Conservation (phyloP, 371 early-diverging fungal species). For the Circinella minor region DNA sequence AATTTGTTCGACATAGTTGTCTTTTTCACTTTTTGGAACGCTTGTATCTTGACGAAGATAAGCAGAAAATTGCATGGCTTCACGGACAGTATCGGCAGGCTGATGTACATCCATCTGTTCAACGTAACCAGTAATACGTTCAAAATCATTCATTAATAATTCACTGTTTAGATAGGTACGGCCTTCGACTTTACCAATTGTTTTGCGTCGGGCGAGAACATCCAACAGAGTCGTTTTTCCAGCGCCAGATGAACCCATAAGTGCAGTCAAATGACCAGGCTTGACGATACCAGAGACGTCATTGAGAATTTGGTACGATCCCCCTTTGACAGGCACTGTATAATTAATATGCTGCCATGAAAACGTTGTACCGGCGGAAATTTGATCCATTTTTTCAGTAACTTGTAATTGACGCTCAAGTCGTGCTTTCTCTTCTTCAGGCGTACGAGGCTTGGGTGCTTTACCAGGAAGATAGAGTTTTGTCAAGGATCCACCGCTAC, state of each 20-base stretch:
- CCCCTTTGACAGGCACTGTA: constrained; percentile 53
- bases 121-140: constrained; percentile 72
- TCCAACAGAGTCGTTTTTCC: constrained; percentile 88
- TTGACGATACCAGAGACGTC: constrained; percentile 57
- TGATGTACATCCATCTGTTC: constrained; percentile 81
- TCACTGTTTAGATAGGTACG: constrained; percentile 61
- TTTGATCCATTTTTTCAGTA: constrained; percentile 25
- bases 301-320: constrained; percentile 44
- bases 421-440: constrained; percentile 25
- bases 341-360: constrained; percentile 56
- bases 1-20: constrained; percentile 64
- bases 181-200: constrained; percentile 72
- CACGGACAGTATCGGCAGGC: constrained; percentile 59
- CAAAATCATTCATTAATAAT: constrained; percentile 49
- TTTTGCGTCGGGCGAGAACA: constrained; percentile 75
- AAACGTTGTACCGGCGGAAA: constrained; percentile 43
- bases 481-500: constrained; percentile 49
- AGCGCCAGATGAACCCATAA: constrained; percentile 84
- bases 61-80: constrained; percentile 70
- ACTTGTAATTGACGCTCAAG: constrained; percentile 15
- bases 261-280: constrained; percentile 72
- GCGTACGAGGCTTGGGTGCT: constrained; percentile 28
- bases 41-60: constrained; percentile 61
- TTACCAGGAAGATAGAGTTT: constrained; percentile 52
- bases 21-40: constrained; percentile 56